Percentiles rank a stretch among this genome's conserved stretches.
Evolutionary conservation across 2,329 filamentous ascomycete genomes (phyloP).

Genomic region (Tolypocladium paradoxum): DNA sequence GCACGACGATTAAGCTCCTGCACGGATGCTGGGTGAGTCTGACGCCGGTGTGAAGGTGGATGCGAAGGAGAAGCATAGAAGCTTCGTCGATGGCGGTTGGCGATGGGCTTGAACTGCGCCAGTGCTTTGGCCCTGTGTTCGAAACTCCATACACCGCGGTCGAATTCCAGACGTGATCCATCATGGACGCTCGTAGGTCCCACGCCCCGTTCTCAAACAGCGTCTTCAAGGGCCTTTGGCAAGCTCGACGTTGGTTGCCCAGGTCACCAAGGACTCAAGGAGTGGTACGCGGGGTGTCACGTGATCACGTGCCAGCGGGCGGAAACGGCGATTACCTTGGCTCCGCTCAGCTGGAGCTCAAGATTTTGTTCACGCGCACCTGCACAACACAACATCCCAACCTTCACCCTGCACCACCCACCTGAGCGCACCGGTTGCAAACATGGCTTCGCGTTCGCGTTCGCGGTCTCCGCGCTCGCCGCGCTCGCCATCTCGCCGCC

Average conservation of each 20-base stretch:
- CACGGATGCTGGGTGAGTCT: constrained; percentile 17
- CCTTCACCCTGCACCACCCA: background rate
- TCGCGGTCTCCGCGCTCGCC: constrained; percentile 7
- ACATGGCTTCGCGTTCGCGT: constrained; percentile 17
- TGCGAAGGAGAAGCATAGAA: background rate
- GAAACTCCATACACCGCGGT: background rate
- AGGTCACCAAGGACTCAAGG: background rate
- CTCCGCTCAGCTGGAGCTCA: background rate
- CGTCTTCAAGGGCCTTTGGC: background rate
- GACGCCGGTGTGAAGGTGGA: constrained; percentile 7
- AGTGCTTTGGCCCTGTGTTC: too few species aligned
- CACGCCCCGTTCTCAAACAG: too few species aligned
- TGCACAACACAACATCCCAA: background rate
- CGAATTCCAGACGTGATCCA: too few species aligned
- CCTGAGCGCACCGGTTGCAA: background rate
- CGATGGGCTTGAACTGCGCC: too few species aligned
- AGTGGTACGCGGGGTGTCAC: background rate
- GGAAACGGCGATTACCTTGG: background rate
- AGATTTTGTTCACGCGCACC: background rate
- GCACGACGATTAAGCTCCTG: constrained; percentile 13
- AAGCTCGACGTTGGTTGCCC: background rate
- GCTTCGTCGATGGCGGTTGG: background rate
- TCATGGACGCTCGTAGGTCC: too few species aligned
- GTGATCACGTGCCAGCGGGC: constrained; percentile 4
- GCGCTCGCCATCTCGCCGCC: constrained; percentile 20